A percentile compares a stretch with the other conserved stretches of the same genome.
Conservation (phyloP, 768 basidiomycete genomes). For the Mycena vitilis region DNA sequence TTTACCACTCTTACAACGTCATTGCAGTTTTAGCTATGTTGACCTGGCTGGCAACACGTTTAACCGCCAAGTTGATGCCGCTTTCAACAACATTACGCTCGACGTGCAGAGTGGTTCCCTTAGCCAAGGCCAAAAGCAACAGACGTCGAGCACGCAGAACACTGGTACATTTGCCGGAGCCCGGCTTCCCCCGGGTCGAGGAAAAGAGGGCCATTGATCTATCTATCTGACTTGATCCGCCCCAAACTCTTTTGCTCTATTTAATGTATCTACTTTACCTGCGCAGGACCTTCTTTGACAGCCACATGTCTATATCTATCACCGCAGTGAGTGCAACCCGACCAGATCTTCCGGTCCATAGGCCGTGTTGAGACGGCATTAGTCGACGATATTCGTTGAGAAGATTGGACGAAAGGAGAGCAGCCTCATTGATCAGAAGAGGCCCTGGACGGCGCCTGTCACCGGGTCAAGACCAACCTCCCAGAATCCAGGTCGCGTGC, state of each 20-base stretch:
- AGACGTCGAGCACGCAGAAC: neutral
- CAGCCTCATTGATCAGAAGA: conserved; percentile 67
- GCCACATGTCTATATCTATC: neutral
- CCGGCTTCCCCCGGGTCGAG: conserved; percentile 31
- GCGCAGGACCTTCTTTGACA: conserved; percentile 10
- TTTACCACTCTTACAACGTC: neutral
- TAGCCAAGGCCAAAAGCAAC: conserved; percentile 29
- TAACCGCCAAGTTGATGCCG: conserved; percentile 68
- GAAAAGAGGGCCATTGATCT: conserved; percentile 8
- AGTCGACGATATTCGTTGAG: conserved; percentile 40
- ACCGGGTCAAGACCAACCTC: conserved; percentile 86
- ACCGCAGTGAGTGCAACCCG: conserved; percentile 6
- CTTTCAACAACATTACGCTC: conserved; percentile 68
- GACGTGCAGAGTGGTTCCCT: conserved; percentile 68
- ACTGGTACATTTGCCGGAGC: conserved; percentile 23
- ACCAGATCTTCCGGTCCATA: conserved; percentile 23
- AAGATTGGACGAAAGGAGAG: conserved; percentile 27
- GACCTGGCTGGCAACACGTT: conserved; percentile 74
- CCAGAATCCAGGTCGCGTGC: conserved; percentile 94
- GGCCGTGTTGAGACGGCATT: conserved; percentile 37
- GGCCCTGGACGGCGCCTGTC: conserved; percentile 84
- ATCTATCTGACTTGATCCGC: neutral
- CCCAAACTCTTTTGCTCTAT: neutral
- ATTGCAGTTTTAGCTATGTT: conserved; percentile 60
- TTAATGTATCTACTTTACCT: conserved; percentile 25